phyloP scores from a whole-genome alignment of 1,139 yeast genomes.

The Hyphopichia burtonii region DNA sequence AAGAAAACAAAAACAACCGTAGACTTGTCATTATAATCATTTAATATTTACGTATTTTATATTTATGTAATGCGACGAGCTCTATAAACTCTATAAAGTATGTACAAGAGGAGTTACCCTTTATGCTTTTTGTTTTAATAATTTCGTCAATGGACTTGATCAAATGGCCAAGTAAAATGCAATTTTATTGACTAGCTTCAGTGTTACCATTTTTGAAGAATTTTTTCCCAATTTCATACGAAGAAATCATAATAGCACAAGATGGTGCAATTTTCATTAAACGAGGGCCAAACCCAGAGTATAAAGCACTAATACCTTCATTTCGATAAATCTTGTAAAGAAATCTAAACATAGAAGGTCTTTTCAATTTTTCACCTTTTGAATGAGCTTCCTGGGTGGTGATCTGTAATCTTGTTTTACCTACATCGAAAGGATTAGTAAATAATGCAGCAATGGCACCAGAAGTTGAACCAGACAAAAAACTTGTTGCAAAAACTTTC shows the following conservation, averaged over 20 bases:
- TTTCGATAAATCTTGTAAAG: constrained; percentile 57
- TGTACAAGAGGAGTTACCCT: neutral
- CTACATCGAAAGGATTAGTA: constrained; percentile 97
- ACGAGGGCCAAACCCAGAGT: constrained; percentile 83
- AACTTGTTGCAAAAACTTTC: constrained; percentile 68
- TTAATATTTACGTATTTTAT: neutral
- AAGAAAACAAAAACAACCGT: neutral
- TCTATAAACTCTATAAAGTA: neutral
- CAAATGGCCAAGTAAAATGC: neutral
- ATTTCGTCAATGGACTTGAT: too few relatives aligned
- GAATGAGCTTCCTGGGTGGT: constrained; percentile 21
- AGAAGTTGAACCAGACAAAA: constrained; percentile 78
- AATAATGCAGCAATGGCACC: constrained; percentile 83
- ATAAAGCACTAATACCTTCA: constrained; percentile 79
- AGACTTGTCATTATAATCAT: neutral
- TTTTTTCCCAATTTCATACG: constrained; percentile 85
- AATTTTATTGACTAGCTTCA: too few relatives aligned
- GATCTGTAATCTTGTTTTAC: constrained; percentile 90
- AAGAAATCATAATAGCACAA: constrained; percentile 97
- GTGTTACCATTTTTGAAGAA: constrained; percentile 39
- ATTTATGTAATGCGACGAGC: neutral
- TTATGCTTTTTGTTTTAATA: neutral
- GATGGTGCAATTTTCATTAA: constrained; percentile 92
- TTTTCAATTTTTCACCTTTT: constrained; percentile 18
- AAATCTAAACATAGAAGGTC: constrained; percentile 61